Evolutionary conservation across 345 rosid genomes (phyloP).

Genomic region (Arabidopsis arenosa): DNA sequence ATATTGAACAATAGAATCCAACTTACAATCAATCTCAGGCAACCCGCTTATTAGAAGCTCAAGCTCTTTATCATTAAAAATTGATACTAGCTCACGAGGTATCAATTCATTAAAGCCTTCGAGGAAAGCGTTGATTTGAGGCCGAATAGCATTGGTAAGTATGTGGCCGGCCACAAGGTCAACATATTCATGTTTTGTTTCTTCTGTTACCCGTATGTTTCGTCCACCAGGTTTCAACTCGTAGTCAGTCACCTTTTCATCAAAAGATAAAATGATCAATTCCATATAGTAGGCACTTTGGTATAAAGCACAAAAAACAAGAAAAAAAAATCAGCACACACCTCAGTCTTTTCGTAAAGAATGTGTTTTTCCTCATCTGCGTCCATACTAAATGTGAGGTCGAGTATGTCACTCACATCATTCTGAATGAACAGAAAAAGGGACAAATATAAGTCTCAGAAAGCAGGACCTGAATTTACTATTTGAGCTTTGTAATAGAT

Average conservation of each 20-base stretch:
- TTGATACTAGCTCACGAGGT: slow-evolving; percentile 80
- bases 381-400: slow-evolving; percentile 98
- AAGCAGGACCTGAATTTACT: background rate
- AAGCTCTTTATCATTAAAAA: slow-evolving; percentile 97
- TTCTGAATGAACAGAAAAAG: slow-evolving; percentile 58
- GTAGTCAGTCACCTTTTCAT: slow-evolving; percentile 84
- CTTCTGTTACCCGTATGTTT: slow-evolving; percentile 92
- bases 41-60: slow-evolving; percentile 98
- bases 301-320: background rate
- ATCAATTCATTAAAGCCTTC: slow-evolving; percentile 88
- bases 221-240: slow-evolving; percentile 98
- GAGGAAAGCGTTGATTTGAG: slow-evolving; percentile 89
- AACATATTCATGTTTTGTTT: slow-evolving; percentile 95
- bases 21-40: slow-evolving; percentile 99
- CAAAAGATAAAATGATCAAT: slow-evolving; percentile 36
- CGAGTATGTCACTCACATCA: slow-evolving; percentile 82
- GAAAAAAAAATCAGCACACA: slow-evolving; percentile 29
- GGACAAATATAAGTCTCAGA: slow-evolving; percentile 5
- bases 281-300: background rate
- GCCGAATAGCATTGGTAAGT: slow-evolving; percentile 94
- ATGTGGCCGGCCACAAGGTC: slow-evolving; percentile 98
- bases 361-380: slow-evolving; percentile 97
- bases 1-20: slow-evolving; percentile 30
- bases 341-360: slow-evolving; percentile 96
- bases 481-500: slow-evolving; percentile 6